Base-by-base conservation (phyloP, 179 eudicot genomes). In the Silene coronaria region DNA sequence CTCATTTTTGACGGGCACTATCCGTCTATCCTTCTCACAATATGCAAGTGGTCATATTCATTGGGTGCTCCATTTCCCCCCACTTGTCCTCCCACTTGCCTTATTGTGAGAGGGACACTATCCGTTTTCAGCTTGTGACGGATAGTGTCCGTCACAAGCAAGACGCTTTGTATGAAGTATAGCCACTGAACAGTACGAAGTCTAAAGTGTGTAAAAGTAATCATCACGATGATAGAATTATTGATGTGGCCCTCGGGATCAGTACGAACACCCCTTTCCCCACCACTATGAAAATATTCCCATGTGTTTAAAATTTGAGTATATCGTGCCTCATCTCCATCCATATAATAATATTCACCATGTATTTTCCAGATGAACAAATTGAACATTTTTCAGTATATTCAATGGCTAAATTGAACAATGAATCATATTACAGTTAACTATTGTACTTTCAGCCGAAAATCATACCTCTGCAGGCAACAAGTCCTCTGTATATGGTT, bases 391-490 rank as follows among this genome's bases (percentile, higher is more conserved):
- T 42, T 75, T 32, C 8, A 24, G 61, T 30, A 66, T 14, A 57
- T 71, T 38, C 16, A 71, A 76, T 70, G 46, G 48, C 36, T 63
- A 64, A 14, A 22, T 13, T 21, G n/a, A 61, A 16, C 2, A 5
- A 16, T 32, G 46, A 48, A 46, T 70, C 21, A 48, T 70, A 59
- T 19, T 23, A 46, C 8, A 58, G 19, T 23, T 32, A 14, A 24
- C 5, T 32, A 4, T n/a, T 48, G 42, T 57, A 24, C 26, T 12
- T 55, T 66, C 61, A 32, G 5, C 61, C 71, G 27, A 12, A 48
- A 26, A 71, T 78, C 83, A 84, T 69, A 82, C 82, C 73, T 84
- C 84, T 7, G 71, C 22, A 42, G 66, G 22, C 19, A 77, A 72
- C 72, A 78, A 78, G 70, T 75, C 76, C 71, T 80, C 79, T 22